These are phyloP conservation scores for Pleurotus giganteus DNA, from an alignment of 768 basidiomycete species.

Conservation along the genomic window DNA sequence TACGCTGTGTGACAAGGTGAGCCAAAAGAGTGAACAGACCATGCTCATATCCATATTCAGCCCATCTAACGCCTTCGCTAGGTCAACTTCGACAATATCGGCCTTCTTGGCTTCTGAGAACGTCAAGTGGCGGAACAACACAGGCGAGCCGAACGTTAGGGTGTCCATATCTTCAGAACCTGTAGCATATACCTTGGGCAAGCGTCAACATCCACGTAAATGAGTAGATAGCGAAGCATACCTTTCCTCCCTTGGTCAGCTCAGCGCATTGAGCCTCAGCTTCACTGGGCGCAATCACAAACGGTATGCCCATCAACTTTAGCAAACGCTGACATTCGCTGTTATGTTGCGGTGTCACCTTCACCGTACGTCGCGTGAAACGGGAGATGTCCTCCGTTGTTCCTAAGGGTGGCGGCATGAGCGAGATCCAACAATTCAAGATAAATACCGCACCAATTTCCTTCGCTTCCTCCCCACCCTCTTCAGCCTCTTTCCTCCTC, in stretches of 20 bases:
- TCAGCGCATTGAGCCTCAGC: conserved; percentile 99
- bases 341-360: conserved; percentile 94
- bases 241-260: conserved; percentile 94
- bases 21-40: neutral
- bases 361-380: conserved; percentile 86
- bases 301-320: conserved; percentile 94
- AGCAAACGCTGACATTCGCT: conserved; percentile 90
- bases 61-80: conserved; percentile 81
- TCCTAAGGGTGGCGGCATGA: too few relatives aligned
- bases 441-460: conserved; percentile 84
- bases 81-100: conserved; percentile 90
- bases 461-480: conserved; percentile 94
- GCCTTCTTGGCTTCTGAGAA: conserved; percentile 98
- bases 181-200: conserved; percentile 82
- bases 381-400: conserved; percentile 88
- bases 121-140: conserved; percentile 92
- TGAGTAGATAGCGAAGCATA: conserved; percentile 19
- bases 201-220: neutral
- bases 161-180: conserved; percentile 99
- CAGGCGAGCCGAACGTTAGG: conserved; percentile 89
- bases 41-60: conserved; percentile 86
- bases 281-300: conserved; percentile 93
- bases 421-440: too few relatives aligned
- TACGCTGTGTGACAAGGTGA: neutral
- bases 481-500: conserved; percentile 87